Evolutionary conservation across 176 grass and related monocot genomes (phyloP).

Genomic region (Rhynchospora pubera): DNA sequence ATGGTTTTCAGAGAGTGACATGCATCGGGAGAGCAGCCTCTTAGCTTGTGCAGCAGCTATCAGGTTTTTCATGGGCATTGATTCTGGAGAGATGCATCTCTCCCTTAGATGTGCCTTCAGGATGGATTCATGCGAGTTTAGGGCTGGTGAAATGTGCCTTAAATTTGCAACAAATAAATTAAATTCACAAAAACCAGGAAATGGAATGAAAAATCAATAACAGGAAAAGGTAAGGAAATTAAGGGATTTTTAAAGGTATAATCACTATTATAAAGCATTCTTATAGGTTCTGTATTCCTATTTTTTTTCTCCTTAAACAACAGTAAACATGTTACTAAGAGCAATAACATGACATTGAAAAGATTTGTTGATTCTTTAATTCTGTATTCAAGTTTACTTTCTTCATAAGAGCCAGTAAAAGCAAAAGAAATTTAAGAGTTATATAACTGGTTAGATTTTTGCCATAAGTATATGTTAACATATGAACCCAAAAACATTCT

Average conservation of each 20-base stretch:
- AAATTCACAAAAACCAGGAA: background rate
- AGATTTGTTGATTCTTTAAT: background rate
- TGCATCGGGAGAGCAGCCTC: constrained; percentile 41
- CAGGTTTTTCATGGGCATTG: constrained; percentile 53
- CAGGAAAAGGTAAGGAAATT: background rate
- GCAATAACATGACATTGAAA: background rate
- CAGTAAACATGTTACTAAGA: background rate
- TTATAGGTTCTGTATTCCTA: background rate
- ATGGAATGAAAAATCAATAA: background rate
- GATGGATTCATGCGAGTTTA: constrained; percentile 25
- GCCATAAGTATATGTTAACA: background rate
- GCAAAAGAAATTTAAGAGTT: background rate
- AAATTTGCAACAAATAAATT: constrained; percentile 32
- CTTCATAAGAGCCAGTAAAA: background rate
- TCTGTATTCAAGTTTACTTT: background rate
- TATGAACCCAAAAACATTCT: background rate
- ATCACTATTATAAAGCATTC: background rate
- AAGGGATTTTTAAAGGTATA: background rate
- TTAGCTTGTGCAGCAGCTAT: constrained; percentile 57
- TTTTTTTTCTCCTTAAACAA: background rate
- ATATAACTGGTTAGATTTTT: background rate
- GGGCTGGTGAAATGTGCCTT: constrained; percentile 48
- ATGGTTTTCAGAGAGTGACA: constrained; percentile 51
- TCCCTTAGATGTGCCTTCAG: constrained; percentile 29
- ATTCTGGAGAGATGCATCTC: constrained; percentile 49